Conservation (phyloP, 2,329 filamentous ascomycete genomes). For the Beauveria sp. region DNA sequence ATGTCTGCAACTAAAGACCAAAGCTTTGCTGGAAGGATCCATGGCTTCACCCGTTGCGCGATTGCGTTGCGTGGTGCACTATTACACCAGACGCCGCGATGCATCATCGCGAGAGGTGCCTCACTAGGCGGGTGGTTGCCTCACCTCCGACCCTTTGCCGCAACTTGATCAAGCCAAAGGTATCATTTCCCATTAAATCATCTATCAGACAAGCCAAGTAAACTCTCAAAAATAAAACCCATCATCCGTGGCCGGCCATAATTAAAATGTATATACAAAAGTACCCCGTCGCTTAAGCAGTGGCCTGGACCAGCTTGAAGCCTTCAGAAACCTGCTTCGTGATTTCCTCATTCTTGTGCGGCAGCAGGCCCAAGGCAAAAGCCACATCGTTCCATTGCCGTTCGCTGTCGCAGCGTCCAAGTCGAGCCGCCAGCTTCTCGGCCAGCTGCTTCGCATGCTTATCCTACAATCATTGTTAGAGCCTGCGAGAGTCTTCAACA, state of each 20-base stretch:
- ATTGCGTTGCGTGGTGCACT: too few relatives aligned
- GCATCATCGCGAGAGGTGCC: too few relatives aligned
- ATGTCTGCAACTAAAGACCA: neutral
- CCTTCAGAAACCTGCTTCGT: constrained; percentile 67
- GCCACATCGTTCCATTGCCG: constrained; percentile 97
- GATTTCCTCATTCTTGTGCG: constrained; percentile 91
- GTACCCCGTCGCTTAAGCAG: constrained; percentile 35
- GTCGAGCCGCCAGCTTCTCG: constrained; percentile 81
- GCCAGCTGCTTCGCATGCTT: constrained; percentile 94
- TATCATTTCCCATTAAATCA: neutral
- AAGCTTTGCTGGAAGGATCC: neutral
- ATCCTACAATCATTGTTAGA: constrained; percentile 50
- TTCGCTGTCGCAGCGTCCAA: constrained; percentile 82
- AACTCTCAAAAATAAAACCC: neutral
- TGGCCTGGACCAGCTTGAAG: constrained; percentile 62
- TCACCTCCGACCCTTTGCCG: too few relatives aligned
- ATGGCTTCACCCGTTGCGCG: neutral
- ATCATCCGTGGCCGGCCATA: neutral
- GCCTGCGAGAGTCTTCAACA: constrained; percentile 1
- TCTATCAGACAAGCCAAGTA: neutral
- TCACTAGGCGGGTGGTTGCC: too few relatives aligned
- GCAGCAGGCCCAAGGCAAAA: constrained; percentile 79
- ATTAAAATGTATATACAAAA: constrained; percentile 9
- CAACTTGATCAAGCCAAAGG: neutral
- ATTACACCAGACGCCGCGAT: too few relatives aligned